These are phyloP conservation scores for Athelia sp. DNA, from an alignment of 1,284 basidiomycete genomes.

Conservation along the genomic window DNA sequence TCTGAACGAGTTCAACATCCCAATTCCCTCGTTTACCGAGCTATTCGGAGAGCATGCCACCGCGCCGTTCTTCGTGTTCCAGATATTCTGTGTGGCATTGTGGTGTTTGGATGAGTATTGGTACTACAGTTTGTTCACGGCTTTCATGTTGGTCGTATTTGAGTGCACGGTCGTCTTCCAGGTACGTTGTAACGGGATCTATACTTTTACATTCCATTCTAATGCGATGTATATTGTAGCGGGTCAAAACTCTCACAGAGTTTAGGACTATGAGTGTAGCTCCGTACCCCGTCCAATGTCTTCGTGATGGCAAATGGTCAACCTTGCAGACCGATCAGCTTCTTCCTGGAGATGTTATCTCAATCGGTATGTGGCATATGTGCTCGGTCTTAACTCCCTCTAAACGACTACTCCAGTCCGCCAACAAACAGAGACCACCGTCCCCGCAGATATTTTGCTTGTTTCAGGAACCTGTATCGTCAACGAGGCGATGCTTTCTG, in stretches of 20 bases:
- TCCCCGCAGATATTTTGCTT: slow-evolving; percentile 88
- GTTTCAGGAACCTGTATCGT: slow-evolving; percentile 89
- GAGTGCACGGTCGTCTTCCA: slow-evolving; percentile 98
- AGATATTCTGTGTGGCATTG: slow-evolving; percentile 91
- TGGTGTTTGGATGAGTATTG: slow-evolving; percentile 98
- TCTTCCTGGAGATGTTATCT: slow-evolving; percentile 88
- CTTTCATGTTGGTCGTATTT: slow-evolving; percentile 96
- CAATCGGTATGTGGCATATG: slow-evolving; percentile 47
- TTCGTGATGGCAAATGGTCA: slow-evolving; percentile 77
- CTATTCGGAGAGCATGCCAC: slow-evolving; percentile 92
- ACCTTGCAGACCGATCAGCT: slow-evolving; percentile 80
- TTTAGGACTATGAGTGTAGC: slow-evolving; percentile 94
- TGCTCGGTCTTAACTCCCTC: not conserved
- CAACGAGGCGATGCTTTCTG: slow-evolving; percentile 96
- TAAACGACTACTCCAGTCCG: slow-evolving; percentile 41
- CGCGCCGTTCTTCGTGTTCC: slow-evolving; percentile 94
- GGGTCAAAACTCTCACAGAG: slow-evolving; percentile 84
- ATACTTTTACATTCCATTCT: not conserved
- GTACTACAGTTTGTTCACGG: slow-evolving; percentile 95
- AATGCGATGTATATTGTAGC: slow-evolving; percentile 38
- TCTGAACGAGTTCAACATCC: slow-evolving; percentile 92
- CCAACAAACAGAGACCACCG: slow-evolving; percentile 77
- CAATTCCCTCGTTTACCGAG: slow-evolving; percentile 86
- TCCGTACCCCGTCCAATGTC: slow-evolving; percentile 81
- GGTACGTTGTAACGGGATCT: slow-evolving; percentile 55